Evolutionary conservation across 805 yeast genomes (phyloP).

Genomic region (Metschnikowia rubicola): DNA sequence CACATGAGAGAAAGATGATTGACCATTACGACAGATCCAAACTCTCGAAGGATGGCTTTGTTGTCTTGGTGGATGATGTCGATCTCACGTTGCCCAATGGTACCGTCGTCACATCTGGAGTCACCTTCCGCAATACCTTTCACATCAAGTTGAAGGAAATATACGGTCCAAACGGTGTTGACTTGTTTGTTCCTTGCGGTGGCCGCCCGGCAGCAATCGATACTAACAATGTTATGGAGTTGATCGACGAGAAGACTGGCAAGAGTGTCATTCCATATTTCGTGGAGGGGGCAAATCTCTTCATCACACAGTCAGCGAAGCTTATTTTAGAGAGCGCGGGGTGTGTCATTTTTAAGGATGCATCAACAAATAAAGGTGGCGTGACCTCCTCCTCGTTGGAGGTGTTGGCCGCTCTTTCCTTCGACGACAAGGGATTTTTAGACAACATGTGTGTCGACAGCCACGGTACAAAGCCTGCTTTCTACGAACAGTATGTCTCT

Average conservation of each 20-base stretch:
- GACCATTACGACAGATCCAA: conserved; percentile 62
- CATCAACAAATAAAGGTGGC: conserved; percentile 97
- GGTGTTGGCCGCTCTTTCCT: conserved; percentile 89
- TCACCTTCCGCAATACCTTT: conserved; percentile 85
- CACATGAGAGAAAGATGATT: conserved; percentile 72
- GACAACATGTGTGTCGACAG: conserved; percentile 72
- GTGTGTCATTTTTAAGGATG: conserved; percentile 85
- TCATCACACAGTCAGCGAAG: conserved; percentile 93
- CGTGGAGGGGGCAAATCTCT: conserved; percentile 97
- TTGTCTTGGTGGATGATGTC: conserved; percentile 80
- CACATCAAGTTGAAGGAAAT: conserved; percentile 70
- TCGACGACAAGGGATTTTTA: conserved; percentile 80
- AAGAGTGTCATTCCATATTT: conserved; percentile 77
- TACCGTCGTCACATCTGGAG: conserved; percentile 71
- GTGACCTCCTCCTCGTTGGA: conserved; percentile 95
- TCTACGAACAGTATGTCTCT: conserved; percentile 79
- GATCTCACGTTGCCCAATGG: conserved; percentile 81
- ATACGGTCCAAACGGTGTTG: conserved; percentile 57
- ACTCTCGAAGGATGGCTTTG: conserved; percentile 72
- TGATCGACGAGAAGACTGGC: conserved; percentile 74
- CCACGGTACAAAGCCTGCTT: conserved; percentile 54
- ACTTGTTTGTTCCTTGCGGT: conserved; percentile 96
- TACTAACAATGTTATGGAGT: conserved; percentile 68
- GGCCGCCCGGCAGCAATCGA: conserved; percentile 97
- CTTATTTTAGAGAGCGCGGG: conserved; percentile 83